A percentile compares a stretch with the other conserved stretches of the same genome.
Conservation (phyloP, 78 protist genomes). For the Polysphondylium violaceum region DNA sequence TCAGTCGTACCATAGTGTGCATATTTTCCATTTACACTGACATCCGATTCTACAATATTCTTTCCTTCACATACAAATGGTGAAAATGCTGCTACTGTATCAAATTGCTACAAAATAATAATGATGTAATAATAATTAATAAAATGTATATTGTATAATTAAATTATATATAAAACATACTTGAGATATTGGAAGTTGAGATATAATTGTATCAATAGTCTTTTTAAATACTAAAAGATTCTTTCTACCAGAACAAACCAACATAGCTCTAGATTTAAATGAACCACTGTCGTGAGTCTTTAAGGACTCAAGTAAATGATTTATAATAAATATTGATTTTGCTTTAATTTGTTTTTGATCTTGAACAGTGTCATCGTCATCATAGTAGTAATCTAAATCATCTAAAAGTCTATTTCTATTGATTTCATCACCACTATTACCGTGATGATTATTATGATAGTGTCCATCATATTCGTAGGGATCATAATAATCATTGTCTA, state of each 20-base stretch:
- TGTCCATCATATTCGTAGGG: not conserved
- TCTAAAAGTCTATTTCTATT: not conserved
- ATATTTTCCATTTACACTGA: constrained; percentile 62
- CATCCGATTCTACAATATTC: constrained; percentile 46
- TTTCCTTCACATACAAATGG: constrained; percentile 37
- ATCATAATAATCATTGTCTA: not conserved
- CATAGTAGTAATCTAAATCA: constrained; percentile 9
- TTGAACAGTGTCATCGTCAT: constrained; percentile 25
- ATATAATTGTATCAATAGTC: constrained; percentile 28
- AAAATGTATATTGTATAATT: too few relatives aligned
- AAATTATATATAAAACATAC: too few relatives aligned
- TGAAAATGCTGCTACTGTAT: constrained; percentile 64
- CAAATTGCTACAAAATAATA: too few relatives aligned
- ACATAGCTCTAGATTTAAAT: constrained; percentile 62
- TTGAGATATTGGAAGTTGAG: constrained; percentile 19
- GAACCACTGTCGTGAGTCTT: not conserved
- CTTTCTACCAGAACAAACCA: constrained; percentile 68
- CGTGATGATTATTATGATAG: not conserved
- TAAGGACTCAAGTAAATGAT: constrained; percentile 28
- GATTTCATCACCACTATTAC: not conserved
- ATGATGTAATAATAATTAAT: too few relatives aligned
- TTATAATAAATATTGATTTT: constrained; percentile 43
- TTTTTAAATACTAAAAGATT: constrained; percentile 40
- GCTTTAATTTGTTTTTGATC: constrained; percentile 32
- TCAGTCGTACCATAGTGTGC: constrained; percentile 59